Percentiles rank a stretch among this genome's conserved stretches.
Conservation (phyloP, 306 rosid genomes). For the Casuarina equisetifolia region DNA sequence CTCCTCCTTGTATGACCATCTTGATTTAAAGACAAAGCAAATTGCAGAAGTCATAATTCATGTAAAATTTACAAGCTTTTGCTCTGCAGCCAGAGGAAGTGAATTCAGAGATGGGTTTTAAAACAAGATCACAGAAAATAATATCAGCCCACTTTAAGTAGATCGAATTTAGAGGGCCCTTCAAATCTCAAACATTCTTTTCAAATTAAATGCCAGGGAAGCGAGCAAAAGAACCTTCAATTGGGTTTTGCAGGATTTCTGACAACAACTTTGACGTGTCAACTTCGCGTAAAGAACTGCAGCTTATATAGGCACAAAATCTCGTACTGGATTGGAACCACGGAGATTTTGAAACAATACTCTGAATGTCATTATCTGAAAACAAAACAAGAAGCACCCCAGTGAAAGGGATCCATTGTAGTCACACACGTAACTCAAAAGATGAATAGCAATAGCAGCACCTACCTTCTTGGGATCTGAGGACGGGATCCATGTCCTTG, state of each 20-base stretch:
- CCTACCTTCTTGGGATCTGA: constrained; percentile 81
- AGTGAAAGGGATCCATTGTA: not conserved
- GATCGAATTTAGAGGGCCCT: not conserved
- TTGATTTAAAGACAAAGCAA: constrained; percentile 16
- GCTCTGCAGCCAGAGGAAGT: too few species aligned
- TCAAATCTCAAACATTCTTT: not conserved
- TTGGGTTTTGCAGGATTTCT: constrained; percentile 45
- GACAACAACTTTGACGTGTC: constrained; percentile 67
- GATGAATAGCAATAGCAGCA: not conserved
- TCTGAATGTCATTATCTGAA: constrained; percentile 69
- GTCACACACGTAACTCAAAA: not conserved
- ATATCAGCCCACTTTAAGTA: not conserved
- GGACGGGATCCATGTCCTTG: constrained; percentile 62
- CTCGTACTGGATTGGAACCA: constrained; percentile 77
- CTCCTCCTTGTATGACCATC: constrained; percentile 43
- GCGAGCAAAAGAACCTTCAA: constrained; percentile 32
- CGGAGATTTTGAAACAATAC: constrained; percentile 59
- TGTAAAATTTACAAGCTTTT: too few species aligned
- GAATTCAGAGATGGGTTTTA: too few species aligned
- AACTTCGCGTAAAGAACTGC: constrained; percentile 83
- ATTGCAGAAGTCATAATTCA: too few species aligned
- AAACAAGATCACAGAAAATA: not conserved
- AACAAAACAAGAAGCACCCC: constrained; percentile 3
- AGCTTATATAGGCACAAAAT: constrained; percentile 83
- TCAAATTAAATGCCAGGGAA: not conserved